These are phyloP conservation scores for Nitzschia sp. DNA, from an alignment of 108 stramenopile genomes.

Conservation along the genomic window DNA sequence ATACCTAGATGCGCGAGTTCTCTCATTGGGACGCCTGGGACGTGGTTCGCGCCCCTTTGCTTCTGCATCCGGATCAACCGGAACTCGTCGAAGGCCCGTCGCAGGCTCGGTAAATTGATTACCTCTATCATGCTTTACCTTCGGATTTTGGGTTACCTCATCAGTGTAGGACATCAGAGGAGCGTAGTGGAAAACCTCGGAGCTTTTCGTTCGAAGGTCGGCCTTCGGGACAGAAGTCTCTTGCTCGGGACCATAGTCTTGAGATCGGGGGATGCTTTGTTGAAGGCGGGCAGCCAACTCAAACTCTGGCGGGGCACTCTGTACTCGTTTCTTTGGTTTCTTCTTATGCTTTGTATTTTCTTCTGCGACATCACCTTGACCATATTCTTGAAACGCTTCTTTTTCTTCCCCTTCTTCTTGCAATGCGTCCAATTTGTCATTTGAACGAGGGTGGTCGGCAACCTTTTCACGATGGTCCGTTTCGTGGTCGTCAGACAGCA, in stretches of 20 bases:
- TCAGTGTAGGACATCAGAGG: too few relatives aligned
- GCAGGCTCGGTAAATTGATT: too few relatives aligned
- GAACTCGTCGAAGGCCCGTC: too few relatives aligned
- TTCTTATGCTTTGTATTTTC: neutral
- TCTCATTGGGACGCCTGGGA: too few relatives aligned
- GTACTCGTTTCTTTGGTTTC: neutral
- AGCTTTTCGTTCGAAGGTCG: neutral
- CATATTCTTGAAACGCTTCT: neutral
- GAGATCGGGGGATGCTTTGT: too few relatives aligned
- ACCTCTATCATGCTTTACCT: too few relatives aligned
- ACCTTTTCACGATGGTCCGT: constrained; percentile 8
- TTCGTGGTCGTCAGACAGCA: constrained; percentile 8
- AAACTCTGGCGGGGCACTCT: too few relatives aligned
- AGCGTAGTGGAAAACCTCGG: neutral
- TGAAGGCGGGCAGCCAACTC: too few relatives aligned
- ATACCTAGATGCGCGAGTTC: too few relatives aligned
- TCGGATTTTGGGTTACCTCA: too few relatives aligned
- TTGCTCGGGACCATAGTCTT: constrained; percentile 1
- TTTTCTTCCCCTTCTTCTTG: neutral
- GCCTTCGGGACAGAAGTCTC: neutral
- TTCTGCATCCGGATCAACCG: too few relatives aligned
- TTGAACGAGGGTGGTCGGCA: neutral
- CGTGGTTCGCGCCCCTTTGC: too few relatives aligned
- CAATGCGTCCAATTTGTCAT: neutral
- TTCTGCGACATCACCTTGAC: neutral